Conservation (phyloP, 768 basidiomycete genomes). For the Amyloporia xantha region DNA sequence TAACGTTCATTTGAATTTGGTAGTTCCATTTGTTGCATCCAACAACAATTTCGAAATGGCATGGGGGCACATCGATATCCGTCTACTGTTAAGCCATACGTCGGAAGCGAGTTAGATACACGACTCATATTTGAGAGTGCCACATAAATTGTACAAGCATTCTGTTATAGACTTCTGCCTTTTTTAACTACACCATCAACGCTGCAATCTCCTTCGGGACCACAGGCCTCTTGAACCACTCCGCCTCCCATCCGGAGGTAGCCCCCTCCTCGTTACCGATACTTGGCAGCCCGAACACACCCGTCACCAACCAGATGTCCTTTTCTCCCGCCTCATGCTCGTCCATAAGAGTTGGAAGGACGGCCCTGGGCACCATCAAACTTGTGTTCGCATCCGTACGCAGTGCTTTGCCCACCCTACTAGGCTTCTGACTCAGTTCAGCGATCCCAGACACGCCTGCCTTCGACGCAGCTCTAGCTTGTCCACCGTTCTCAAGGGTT, state of each 20-base stretch:
- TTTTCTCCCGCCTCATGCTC: slow-evolving; percentile 33
- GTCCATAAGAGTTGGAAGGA: slow-evolving; percentile 57
- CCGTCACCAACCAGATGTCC: slow-evolving; percentile 58
- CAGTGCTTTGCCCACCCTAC: slow-evolving; percentile 38
- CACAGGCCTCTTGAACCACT: slow-evolving; percentile 42
- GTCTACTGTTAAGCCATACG: no score
- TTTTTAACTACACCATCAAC: not conserved
- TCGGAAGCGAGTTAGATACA: no score
- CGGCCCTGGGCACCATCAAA: slow-evolving; percentile 57
- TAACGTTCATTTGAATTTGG: no score
- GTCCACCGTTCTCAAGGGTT: slow-evolving; percentile 40
- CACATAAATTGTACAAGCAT: no score
- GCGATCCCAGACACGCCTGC: slow-evolving; percentile 61
- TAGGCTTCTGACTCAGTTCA: slow-evolving; percentile 33
- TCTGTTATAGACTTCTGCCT: no score
- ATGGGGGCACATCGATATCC: no score
- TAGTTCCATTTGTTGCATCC: no score
- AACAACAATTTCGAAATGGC: no score
- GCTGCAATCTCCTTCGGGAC: slow-evolving; percentile 34
- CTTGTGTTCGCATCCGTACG: slow-evolving; percentile 71
- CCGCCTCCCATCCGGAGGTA: slow-evolving; percentile 36
- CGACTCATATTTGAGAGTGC: no score
- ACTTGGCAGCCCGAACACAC: slow-evolving; percentile 55
- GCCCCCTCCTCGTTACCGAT: slow-evolving; percentile 29
- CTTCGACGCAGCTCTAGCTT: slow-evolving; percentile 46